A percentile compares a stretch with the other conserved stretches of the same genome.
phyloP scores from a whole-genome alignment of 2,329 filamentous ascomycete genomes.

The Incumbomyces lentus region DNA sequence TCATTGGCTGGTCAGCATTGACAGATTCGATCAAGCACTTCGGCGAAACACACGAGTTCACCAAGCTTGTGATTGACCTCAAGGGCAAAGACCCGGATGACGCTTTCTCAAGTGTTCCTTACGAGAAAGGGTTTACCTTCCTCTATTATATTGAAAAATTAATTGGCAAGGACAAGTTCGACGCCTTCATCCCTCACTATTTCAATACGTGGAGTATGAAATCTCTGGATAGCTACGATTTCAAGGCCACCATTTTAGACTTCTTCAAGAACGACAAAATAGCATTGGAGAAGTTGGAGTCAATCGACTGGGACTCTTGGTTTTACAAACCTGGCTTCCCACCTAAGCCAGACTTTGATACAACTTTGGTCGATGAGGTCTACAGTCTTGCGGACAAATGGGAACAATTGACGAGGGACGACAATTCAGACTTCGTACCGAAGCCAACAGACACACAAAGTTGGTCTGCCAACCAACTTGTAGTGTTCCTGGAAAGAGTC shows the following conservation, averaged over 20 bases:
- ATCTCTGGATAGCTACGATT: conserved; percentile 87
- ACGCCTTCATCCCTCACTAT: conserved; percentile 92
- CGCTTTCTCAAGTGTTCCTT: conserved; percentile 83
- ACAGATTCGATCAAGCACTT: conserved; percentile 69
- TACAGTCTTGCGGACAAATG: conserved; percentile 75
- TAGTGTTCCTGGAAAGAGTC: conserved; percentile 79
- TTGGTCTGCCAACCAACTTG: conserved; percentile 77
- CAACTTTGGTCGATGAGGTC: conserved; percentile 72
- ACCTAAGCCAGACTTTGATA: conserved; percentile 84
- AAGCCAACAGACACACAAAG: conserved; percentile 55
- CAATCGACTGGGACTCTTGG: conserved; percentile 79
- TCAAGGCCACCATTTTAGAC: conserved; percentile 74
- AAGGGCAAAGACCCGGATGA: conserved; percentile 91
- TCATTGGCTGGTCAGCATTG: conserved; percentile 89
- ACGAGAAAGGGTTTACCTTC: conserved; percentile 95
- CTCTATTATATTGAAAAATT: conserved; percentile 82
- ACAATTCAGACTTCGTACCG: conserved; percentile 45
- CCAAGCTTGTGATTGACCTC: conserved; percentile 77
- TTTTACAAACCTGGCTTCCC: conserved; percentile 86
- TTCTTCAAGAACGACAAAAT: conserved; percentile 65
- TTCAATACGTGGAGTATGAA: conserved; percentile 76
- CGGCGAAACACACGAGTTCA: conserved; percentile 81
- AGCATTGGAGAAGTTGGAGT: conserved; percentile 49
- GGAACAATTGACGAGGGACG: conserved; percentile 43
- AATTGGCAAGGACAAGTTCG: conserved; percentile 75